Percentiles rank a stretch among this genome's conserved stretches.
These are phyloP conservation scores for Grigorovia humatica DNA, from an alignment of 805 yeast genomes.

Conservation along the genomic window DNA sequence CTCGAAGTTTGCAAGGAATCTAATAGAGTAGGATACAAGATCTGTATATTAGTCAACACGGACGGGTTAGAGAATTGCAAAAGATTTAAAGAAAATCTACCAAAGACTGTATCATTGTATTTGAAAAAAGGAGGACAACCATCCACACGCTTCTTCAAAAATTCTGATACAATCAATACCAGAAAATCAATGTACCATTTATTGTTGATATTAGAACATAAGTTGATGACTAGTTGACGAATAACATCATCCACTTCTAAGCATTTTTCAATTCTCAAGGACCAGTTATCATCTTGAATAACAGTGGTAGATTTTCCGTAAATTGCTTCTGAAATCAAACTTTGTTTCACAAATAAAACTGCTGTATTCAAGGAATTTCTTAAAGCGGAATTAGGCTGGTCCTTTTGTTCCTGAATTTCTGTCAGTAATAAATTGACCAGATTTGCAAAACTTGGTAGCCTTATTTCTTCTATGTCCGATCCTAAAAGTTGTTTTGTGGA, in stretches of 20 bases:
- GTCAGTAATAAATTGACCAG: slow-evolving; percentile 28
- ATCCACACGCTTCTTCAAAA: slow-evolving; percentile 13
- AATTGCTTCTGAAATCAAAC: slow-evolving; percentile 57
- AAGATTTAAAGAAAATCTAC: slow-evolving; percentile 27
- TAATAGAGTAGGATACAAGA: slow-evolving; percentile 19
- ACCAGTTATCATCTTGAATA: slow-evolving; percentile 67
- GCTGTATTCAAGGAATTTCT: slow-evolving; percentile 32
- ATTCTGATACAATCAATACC: slow-evolving; percentile 31
- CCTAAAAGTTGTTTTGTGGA: slow-evolving; percentile 38
- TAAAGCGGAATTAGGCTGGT: slow-evolving; percentile 22
- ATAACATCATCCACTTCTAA: slow-evolving; percentile 51
- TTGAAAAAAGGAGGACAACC: slow-evolving; percentile 10
- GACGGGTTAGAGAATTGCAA: slow-evolving; percentile 12
- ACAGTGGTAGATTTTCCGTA: slow-evolving; percentile 43
- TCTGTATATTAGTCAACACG: slow-evolving; percentile 5
- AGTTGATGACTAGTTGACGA: slow-evolving; percentile 23
- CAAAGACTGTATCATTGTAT: slow-evolving; percentile 25
- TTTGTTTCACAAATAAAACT: slow-evolving; percentile 43
- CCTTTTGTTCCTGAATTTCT: slow-evolving; percentile 18
- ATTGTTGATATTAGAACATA: slow-evolving; percentile 5
- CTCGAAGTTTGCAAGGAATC: slow-evolving; percentile 12
- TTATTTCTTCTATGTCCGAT: slow-evolving; percentile 22
- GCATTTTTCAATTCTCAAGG: slow-evolving; percentile 55
- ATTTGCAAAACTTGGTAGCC: slow-evolving; percentile 47
- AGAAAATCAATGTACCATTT: slow-evolving; percentile 23